Evolutionary conservation across 495 filamentous ascomycete genomes (phyloP), one percentile per base, ranked within the genome.

Genomic region (Penicillium coprophilum): DNA sequence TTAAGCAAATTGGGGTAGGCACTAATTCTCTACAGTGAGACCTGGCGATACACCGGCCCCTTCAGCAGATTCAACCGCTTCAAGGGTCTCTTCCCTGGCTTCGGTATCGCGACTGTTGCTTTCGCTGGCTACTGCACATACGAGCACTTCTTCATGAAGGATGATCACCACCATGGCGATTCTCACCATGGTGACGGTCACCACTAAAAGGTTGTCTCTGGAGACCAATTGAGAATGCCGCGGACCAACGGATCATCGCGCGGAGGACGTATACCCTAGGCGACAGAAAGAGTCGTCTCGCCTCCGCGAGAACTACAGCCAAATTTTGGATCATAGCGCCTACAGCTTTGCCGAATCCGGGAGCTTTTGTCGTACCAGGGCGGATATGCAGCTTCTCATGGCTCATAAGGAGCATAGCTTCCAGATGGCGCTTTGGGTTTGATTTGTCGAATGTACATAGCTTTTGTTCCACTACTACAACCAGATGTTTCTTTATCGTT

Each of bases 21-120:
- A 44, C 64, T 66, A 46, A 72, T 44, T 15, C 39, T 48, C 43
- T 46, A 21, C 71, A 98, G 94, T 58, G 94, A 98, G 75, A 79
- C 88, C 69, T 98, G 94, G 94, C 85, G 94, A 64, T 97, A 95
- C 78, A 85, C 84, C 46, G 95, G 92, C 61, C 87, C 85, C 40
- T 97, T 97, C 81, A 86, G 85, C 54, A 83, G 93, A 50, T 88
- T 74, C 71, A 93, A 95, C 77, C 89, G 94, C 21, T 96, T 96
- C 79, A 89, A 83, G 73, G 77, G 83, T 53, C 77, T 85, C 52
- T 88, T 98, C 73, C 94, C 94, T 28, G 94, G 94, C 46, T 77
- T 98, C 47, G 95, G 94, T 44, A 94, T 90, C 58, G 94, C 91
- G 6, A 87, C 86, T 9, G 93, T 93, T 44, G 92, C 92, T 11